A percentile compares a stretch with the other conserved stretches of the same genome.
Evolutionary conservation across 2,329 filamentous ascomycete genomes (phyloP).

Genomic region (Ascochyta lentis): DNA sequence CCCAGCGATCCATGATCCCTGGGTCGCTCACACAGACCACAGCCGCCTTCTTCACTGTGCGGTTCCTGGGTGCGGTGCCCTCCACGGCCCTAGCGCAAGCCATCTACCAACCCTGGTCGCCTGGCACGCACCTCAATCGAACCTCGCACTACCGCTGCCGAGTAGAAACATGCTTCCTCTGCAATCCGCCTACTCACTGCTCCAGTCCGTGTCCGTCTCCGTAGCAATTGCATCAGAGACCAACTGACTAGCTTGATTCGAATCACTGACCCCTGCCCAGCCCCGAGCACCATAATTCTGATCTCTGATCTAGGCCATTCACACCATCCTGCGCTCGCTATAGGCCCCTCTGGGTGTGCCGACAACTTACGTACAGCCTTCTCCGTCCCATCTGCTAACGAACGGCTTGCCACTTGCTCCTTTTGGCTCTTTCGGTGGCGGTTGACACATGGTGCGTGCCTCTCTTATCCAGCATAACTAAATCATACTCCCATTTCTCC

Average conservation of each 20-base stretch:
- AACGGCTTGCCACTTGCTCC: slow-evolving; percentile 34
- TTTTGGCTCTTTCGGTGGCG: slow-evolving; percentile 29
- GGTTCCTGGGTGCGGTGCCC: slow-evolving; percentile 33
- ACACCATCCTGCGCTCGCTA: slow-evolving; percentile 24
- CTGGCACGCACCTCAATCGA: slow-evolving; percentile 32
- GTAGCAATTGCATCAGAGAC: slow-evolving; percentile 35
- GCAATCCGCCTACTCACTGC: slow-evolving; percentile 29
- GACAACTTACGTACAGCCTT: slow-evolving; percentile 40
- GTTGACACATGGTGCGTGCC: slow-evolving; percentile 47
- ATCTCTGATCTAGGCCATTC: slow-evolving; percentile 36
- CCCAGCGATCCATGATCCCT: slow-evolving; percentile 28
- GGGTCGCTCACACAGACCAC: slow-evolving; percentile 37
- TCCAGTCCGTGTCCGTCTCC: slow-evolving; percentile 31
- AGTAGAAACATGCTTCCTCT: slow-evolving; percentile 41
- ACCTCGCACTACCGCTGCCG: slow-evolving; percentile 36
- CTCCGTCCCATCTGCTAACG: slow-evolving; percentile 30
- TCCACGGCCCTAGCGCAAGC: slow-evolving; percentile 40
- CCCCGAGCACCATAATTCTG: slow-evolving; percentile 27
- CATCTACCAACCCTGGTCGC: slow-evolving; percentile 29
- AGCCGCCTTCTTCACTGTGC: slow-evolving; percentile 37
- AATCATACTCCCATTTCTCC: slow-evolving; percentile 35
- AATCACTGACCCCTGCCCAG: slow-evolving; percentile 28
- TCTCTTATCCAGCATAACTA: slow-evolving; percentile 32
- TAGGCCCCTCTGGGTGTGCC: slow-evolving; percentile 32
- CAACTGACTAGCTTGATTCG: slow-evolving; percentile 37